Percentiles rank a stretch among this genome's conserved stretches.
Conservation (phyloP, 2,329 filamentous ascomycete species). For the Clonostachys byssicola region DNA sequence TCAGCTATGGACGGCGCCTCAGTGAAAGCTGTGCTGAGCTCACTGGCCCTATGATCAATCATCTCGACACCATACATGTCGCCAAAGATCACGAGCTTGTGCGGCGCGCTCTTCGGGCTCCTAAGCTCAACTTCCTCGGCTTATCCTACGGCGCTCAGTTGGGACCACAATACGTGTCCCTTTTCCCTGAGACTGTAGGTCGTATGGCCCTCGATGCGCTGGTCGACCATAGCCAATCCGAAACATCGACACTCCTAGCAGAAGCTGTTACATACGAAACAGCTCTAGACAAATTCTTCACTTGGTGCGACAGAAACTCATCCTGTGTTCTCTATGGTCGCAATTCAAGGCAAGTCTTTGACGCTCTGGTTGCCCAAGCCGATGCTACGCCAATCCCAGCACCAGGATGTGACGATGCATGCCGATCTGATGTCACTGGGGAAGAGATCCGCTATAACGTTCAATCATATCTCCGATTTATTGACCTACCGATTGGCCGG, state of each 20-base stretch:
- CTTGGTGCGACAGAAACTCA: conserved; percentile 10
- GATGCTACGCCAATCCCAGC: conserved; percentile 6
- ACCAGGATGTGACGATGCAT: conserved; percentile 3
- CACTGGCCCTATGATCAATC: conserved; percentile 11
- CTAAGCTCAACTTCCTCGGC: conserved; percentile 24
- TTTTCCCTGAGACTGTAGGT: conserved; percentile 16
- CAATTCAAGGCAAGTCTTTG: conserved; percentile 8
- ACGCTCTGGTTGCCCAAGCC: conserved; percentile 7
- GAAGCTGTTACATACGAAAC: conserved; percentile 9
- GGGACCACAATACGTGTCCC: conserved; percentile 21
- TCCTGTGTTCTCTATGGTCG: conserved; percentile 9
- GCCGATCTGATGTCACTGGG: conserved; percentile 10
- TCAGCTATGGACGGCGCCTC: conserved; percentile 6
- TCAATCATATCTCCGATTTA: conserved; percentile 7
- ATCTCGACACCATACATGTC: conserved; percentile 12
- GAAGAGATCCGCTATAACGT: conserved; percentile 12
- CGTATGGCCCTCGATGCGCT: conserved; percentile 18
- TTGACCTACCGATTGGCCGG: conserved; percentile 1
- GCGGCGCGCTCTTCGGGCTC: conserved; percentile 9
- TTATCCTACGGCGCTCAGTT: conserved; percentile 28
- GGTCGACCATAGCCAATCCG: conserved; percentile 13
- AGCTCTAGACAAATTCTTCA: conserved; percentile 10
- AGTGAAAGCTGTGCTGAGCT: conserved; percentile 13
- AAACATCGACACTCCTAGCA: conserved; percentile 6
- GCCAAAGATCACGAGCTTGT: conserved; percentile 15